Percentiles rank a stretch among this genome's conserved stretches.
Evolutionary conservation across 345 rosid genomes (phyloP).

Genomic region (Rhizophora apiculata): DNA sequence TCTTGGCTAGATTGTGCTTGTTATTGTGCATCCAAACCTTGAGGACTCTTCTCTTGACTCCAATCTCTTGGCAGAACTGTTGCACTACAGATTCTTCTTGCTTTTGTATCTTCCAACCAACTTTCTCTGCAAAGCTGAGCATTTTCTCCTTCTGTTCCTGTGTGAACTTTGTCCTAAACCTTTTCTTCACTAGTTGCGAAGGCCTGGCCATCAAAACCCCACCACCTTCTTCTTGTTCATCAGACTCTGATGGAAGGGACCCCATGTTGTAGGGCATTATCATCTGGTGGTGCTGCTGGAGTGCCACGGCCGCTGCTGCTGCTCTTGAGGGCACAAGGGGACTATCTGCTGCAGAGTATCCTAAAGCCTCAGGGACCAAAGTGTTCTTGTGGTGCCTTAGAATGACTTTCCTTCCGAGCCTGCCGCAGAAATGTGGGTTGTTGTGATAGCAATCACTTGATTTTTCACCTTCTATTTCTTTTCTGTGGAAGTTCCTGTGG

Average conservation of each 20-base stretch:
- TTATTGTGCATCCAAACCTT: constrained; percentile 94
- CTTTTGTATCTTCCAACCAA: constrained; percentile 72
- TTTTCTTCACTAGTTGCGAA: constrained; percentile 32
- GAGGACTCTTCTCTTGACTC: constrained; percentile 67
- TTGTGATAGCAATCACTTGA: constrained; percentile 22
- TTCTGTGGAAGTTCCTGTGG: constrained; percentile 92
- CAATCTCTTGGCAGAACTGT: constrained; percentile 58
- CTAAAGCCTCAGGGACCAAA: constrained; percentile 42
- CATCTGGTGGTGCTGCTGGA: constrained; percentile 44
- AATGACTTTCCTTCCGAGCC: constrained; percentile 44
- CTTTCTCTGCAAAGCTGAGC: constrained; percentile 72
- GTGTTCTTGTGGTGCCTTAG: constrained; percentile 45
- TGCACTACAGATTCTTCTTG: constrained; percentile 66
- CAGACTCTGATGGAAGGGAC: constrained; percentile 58
- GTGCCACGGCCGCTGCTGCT: not conserved
- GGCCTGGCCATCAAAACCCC: constrained; percentile 36
- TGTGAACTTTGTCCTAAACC: constrained; percentile 63
- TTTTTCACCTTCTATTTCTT: constrained; percentile 63
- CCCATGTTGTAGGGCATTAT: constrained; percentile 65
- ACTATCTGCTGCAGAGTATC: constrained; percentile 41
- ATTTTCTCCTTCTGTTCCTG: constrained; percentile 71
- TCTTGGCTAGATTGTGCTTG: constrained; percentile 30
- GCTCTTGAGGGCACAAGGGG: constrained; percentile 38
- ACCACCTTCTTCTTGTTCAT: constrained; percentile 46
- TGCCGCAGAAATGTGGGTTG: constrained; percentile 24